Conservation (phyloP, 2,329 filamentous ascomycete species). For the Arthrobotrys entomopaga region DNA sequence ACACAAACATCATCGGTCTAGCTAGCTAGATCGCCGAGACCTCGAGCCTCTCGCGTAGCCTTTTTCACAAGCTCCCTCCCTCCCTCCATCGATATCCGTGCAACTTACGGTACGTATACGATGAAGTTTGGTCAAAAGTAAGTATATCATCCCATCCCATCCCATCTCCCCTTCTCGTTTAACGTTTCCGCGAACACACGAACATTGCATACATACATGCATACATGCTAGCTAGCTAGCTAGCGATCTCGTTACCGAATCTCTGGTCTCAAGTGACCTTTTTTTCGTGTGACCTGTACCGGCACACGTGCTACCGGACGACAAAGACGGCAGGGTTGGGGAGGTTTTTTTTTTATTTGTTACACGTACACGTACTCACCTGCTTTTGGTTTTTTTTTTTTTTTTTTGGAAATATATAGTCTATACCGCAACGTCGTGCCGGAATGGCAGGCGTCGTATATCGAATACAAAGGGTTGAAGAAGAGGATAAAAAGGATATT, state of each 20-base stretch:
- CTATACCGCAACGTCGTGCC: slow-evolving; percentile 85
- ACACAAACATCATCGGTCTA: no score
- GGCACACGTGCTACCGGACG: no score
- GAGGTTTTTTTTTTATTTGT: no score
- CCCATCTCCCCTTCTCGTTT: slow-evolving; percentile 7
- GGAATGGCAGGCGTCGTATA: slow-evolving; percentile 84
- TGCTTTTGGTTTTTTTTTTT: slow-evolving; percentile 14
- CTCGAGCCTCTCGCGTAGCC: no score
- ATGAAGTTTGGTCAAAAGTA: slow-evolving; percentile 75
- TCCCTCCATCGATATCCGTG: background rate
- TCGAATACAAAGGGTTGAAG: slow-evolving; percentile 92
- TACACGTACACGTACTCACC: slow-evolving; percentile 3
- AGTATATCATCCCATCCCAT: slow-evolving; percentile 50
- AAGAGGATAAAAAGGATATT: slow-evolving; percentile 87
- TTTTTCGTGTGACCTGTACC: no score
- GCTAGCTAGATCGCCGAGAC: no score
- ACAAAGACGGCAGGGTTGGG: no score
- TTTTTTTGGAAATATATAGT: slow-evolving; percentile 62
- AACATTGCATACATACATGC: background rate
- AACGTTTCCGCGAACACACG: slow-evolving; percentile 3
- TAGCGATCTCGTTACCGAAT: background rate
- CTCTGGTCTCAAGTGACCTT: background rate
- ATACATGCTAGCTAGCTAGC: no score
- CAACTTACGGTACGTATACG: slow-evolving; percentile 55
- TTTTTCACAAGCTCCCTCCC: background rate